Conservation (phyloP, 179 eudicot genomes). For the Silene coronaria region DNA sequence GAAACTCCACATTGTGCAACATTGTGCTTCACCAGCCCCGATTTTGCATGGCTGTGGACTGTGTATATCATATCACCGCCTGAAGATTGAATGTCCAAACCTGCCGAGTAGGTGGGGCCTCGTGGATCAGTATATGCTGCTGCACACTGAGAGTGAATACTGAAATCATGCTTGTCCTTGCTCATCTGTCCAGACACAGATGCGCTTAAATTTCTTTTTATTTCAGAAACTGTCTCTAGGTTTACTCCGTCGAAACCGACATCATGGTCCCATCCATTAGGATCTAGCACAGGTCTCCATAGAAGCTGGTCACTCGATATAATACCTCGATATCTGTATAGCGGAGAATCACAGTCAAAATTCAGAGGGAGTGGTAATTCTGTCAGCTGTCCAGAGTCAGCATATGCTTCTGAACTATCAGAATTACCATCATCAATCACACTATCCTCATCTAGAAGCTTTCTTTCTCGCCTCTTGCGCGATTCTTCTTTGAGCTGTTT, state of each 20-base stretch:
- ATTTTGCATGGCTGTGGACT: conserved; percentile 44
- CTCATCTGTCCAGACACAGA: conserved; percentile 80
- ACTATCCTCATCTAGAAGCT: conserved; percentile 22
- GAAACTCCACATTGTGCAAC: conserved; percentile 68
- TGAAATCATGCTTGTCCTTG: conserved; percentile 84
- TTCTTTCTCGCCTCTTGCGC: conserved; percentile 35
- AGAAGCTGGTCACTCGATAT: conserved; percentile 60
- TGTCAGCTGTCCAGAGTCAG: conserved; percentile 63
- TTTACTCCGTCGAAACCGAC: conserved; percentile 87
- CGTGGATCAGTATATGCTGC: conserved; percentile 49
- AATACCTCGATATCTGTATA: conserved; percentile 66
- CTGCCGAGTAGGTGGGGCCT: conserved; percentile 51
- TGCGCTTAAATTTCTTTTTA: conserved; percentile 38
- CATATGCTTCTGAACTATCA: conserved; percentile 39
- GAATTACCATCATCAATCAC: conserved; percentile 26
- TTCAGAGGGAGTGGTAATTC: conserved; percentile 70
- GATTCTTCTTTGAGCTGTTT: conserved; percentile 72
- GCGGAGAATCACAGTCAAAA: conserved; percentile 66
- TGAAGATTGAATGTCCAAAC: conserved; percentile 66
- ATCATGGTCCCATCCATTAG: conserved; percentile 93
- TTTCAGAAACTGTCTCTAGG: conserved; percentile 53
- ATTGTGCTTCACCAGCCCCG: conserved; percentile 41
- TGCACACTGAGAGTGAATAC: conserved; percentile 64
- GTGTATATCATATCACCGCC: conserved; percentile 62
- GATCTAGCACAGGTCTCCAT: conserved; percentile 82